phyloP scores from a whole-genome alignment of 371 early-diverging fungal genomes.

The Rhizoclosmatium hyalinum region DNA sequence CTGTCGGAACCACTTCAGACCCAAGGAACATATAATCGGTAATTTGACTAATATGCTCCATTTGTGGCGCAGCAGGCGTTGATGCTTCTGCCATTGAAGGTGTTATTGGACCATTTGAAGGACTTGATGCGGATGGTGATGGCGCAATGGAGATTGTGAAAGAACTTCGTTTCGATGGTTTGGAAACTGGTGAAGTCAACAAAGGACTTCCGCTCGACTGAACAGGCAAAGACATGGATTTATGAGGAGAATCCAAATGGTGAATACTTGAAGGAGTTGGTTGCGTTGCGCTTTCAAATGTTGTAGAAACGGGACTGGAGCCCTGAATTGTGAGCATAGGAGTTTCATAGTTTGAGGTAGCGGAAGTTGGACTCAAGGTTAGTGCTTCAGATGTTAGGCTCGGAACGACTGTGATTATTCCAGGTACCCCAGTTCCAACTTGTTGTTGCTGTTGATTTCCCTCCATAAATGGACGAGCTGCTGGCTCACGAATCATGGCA shows the following conservation, averaged over 20 bases:
- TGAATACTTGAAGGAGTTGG: neutral
- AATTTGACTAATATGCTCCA: constrained; percentile 2
- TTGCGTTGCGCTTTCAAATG: neutral
- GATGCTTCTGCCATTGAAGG: neutral
- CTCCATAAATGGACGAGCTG: neutral
- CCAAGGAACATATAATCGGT: constrained; percentile 46
- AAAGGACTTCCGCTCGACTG: neutral
- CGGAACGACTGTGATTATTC: neutral
- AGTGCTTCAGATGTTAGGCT: neutral
- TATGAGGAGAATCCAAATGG: neutral
- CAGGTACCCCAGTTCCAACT: neutral
- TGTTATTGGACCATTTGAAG: neutral
- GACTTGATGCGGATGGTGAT: neutral
- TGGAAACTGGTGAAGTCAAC: neutral
- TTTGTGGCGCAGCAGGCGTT: neutral
- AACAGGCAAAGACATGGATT: neutral
- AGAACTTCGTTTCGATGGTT: constrained; percentile 10
- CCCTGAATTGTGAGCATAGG: neutral
- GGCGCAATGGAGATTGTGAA: constrained; percentile 20
- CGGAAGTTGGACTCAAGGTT: neutral
- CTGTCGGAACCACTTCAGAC: constrained; percentile 47
- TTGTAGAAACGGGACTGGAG: constrained; percentile 4
- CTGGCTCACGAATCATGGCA: constrained; percentile 1
- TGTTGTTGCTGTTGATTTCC: constrained; percentile 5
- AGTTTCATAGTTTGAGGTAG: constrained; percentile 12